phyloP scores from a whole-genome alignment of 164 flowering plant genomes.

The Tetrastigma voinierianum region DNA sequence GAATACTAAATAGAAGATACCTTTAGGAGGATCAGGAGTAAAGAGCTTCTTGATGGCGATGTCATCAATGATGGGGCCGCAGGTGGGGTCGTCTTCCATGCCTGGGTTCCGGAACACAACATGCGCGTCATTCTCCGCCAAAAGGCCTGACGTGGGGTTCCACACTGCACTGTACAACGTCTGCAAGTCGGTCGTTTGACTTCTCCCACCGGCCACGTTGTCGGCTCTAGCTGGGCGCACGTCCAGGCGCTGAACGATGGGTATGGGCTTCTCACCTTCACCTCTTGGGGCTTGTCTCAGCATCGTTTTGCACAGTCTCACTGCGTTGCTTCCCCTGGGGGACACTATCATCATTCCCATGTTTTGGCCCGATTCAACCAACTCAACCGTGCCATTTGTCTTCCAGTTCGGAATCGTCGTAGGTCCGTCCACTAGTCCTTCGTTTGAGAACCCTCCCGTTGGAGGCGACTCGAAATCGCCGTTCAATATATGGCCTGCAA shows the following conservation, averaged over 20 bases:
- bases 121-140: constrained; percentile 42
- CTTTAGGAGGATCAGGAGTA: constrained; percentile 70
- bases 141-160: constrained; percentile 77
- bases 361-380: constrained; percentile 76
- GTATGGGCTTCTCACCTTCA: constrained; percentile 65
- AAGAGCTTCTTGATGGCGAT: constrained; percentile 93
- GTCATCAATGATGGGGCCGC: constrained; percentile 94
- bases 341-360: constrained; percentile 93
- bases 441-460: constrained; percentile 61
- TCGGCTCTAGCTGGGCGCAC: constrained; percentile 90
- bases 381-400: constrained; percentile 80
- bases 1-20: constrained; percentile 27
- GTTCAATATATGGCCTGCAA: constrained; percentile 63
- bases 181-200: constrained; percentile 87
- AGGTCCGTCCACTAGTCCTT: constrained; percentile 38
- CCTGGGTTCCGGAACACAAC: constrained; percentile 75
- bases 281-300: constrained; percentile 80
- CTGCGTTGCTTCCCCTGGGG: constrained; percentile 85
- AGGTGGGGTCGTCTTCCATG: constrained; percentile 95
- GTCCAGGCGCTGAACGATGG: constrained; percentile 90
- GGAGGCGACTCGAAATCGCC: constrained; percentile 92
- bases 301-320: constrained; percentile 83
- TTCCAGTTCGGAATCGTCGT: constrained; percentile 67
- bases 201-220: constrained; percentile 79
- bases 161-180: constrained; percentile 92